A percentile compares a stretch with the other conserved stretches of the same genome.
phyloP scores from a whole-genome alignment of 2,329 filamentous ascomycete species.

The Davidsoniella virescens region DNA sequence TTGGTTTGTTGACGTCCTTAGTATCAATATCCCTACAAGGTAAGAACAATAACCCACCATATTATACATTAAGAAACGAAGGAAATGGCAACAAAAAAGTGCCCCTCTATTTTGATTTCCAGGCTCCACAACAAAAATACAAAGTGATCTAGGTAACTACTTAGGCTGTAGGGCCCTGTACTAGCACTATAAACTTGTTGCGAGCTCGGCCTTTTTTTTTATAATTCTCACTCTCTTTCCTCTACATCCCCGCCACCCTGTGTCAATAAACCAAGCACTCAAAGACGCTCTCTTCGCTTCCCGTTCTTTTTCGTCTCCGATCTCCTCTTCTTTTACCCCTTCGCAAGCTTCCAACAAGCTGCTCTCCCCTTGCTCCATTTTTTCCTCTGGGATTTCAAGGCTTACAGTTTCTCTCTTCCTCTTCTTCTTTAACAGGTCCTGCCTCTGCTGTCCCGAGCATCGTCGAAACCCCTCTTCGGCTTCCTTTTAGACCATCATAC shows the following conservation, averaged over 20 bases:
- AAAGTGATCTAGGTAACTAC: too few species aligned
- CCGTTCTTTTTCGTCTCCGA: slow-evolving; percentile 5
- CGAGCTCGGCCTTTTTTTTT: background rate
- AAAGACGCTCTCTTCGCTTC: background rate
- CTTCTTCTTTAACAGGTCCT: slow-evolving; percentile 9
- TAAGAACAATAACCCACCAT: too few species aligned
- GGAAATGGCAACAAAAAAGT: too few species aligned
- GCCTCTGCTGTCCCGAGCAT: slow-evolving; percentile 5
- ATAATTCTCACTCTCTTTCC: background rate
- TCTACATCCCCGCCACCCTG: too few species aligned
- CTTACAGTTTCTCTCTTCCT: slow-evolving; percentile 11
- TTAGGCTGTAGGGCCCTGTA: too few species aligned
- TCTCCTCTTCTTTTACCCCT: slow-evolving; percentile 14
- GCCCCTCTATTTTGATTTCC: too few species aligned
- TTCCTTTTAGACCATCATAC: background rate
- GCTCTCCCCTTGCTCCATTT: background rate
- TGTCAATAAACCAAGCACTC: background rate
- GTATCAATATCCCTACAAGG: background rate
- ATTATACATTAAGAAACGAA: too few species aligned
- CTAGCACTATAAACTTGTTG: background rate
- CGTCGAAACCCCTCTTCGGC: slow-evolving; percentile 2
- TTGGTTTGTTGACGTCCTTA: background rate
- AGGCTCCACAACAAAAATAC: too few species aligned
- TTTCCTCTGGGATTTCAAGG: background rate
- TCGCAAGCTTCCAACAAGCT: slow-evolving; percentile 11